A percentile compares a stretch with the other conserved stretches of the same genome.
Evolutionary conservation across 495 filamentous ascomycete species (phyloP).

Genomic region (Penicillium robsamsonii): DNA sequence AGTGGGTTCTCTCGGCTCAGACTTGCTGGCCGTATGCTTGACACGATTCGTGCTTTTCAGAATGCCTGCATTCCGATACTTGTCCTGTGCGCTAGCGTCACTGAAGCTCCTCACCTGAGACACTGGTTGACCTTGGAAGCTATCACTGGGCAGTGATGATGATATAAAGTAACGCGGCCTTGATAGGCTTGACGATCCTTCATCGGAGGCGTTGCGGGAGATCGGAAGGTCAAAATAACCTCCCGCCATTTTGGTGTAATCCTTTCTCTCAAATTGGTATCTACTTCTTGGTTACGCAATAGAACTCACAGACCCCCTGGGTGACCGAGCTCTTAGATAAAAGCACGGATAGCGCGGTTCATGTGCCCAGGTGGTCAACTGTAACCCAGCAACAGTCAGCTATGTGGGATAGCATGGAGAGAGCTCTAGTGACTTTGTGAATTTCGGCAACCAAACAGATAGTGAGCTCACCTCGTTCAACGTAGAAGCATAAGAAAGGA

Average conservation of each 20-base stretch:
- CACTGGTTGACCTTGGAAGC: slow-evolving; percentile 6
- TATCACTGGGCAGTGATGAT: slow-evolving; percentile 25
- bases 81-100: slow-evolving; percentile 31
- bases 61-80: slow-evolving; percentile 45
- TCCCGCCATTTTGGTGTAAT: slow-evolving; percentile 35
- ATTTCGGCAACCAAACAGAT: background rate
- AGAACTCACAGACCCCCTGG: slow-evolving; percentile 12
- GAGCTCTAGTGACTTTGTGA: background rate
- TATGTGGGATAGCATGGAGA: slow-evolving; percentile 22
- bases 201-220: slow-evolving; percentile 35
- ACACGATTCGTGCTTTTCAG: slow-evolving; percentile 40
- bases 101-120: slow-evolving; percentile 20
- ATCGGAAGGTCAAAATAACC: slow-evolving; percentile 42
- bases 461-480: slow-evolving; percentile 7
- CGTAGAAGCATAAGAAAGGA: background rate
- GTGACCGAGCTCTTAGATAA: slow-evolving; percentile 4
- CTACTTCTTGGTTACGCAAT: slow-evolving; percentile 11
- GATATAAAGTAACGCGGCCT: slow-evolving; percentile 31
- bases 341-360: slow-evolving; percentile 4
- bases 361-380: slow-evolving; percentile 10
- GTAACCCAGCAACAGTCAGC: slow-evolving; percentile 31
- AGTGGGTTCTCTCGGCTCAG: slow-evolving; percentile 21
- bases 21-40: slow-evolving; percentile 34
- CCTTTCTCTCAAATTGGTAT: background rate
- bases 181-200: slow-evolving; percentile 25